Base-by-base conservation (phyloP, 2,329 filamentous ascomycete species). In the Colletotrichum acutatum region DNA sequence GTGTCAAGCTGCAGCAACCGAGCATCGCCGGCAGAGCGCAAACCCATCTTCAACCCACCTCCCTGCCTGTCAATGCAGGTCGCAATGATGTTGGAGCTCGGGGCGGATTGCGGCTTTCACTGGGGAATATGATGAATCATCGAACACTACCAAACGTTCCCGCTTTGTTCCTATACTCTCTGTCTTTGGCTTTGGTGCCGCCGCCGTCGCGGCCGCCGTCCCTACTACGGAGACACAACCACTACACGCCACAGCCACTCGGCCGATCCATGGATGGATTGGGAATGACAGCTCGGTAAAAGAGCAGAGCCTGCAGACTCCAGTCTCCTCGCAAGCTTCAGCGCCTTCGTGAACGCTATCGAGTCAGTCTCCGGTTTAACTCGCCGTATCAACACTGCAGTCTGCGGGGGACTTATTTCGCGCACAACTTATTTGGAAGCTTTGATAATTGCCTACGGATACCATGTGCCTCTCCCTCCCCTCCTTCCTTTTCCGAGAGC, bases 41-140 rank as follows among this genome's bases (percentile, higher is more conserved):
- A 65, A 61, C 70, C 56, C 65, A 37, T 16, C 61, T 24, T 12
- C 28, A 37, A 57, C 49, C 57, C 26, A 24, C 34, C 58, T 72
- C 66, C 70, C 60, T 70, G 70, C 34, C 66, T 56, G 59, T 61
- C 66, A 71, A 64, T 66, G 71, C 70, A 65, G 54, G 53, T 70
- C 42, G 66, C 53, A 52, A 46, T 28, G 19, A 24, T 56, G n/a
- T 28, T 57, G 56, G 49, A 70, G 66, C 61, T 70, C 46, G 66
- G 59, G 28, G 24, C 71, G 49, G 30, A 3, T 5, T 54, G 46
- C 60, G 56, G 66, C 66, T 24, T 54, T 37, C 26, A 49, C 19
- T 19, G 12, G 42, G 42, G 42, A 14, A 56, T 16, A 66, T 72
- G 66, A 72, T 72, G 71, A 72, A 71, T 72, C 71, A 72, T 72